Base-by-base conservation (phyloP, 495 filamentous ascomycete species). In the Penicillium ochrochloron region DNA sequence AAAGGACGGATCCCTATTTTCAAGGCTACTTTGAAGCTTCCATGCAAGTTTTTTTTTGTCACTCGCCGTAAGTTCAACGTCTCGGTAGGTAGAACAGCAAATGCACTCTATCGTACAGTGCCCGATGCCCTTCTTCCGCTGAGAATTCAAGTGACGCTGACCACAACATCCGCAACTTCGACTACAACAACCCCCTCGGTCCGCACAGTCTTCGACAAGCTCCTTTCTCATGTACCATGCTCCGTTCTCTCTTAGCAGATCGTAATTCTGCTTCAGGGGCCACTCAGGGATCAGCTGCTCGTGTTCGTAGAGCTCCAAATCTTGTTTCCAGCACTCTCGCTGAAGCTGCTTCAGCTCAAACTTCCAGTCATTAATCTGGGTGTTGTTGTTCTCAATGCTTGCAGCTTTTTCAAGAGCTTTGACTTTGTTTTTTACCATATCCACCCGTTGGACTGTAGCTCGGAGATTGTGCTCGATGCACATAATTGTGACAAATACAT, bases 101-200 rank as follows among this genome's bases (percentile, higher is more conserved):
- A 31, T n/a, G 25, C 63, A 66, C 17, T 35, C 34, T 0, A 21
- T 0, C 12, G 63, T 66, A 21, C 63, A 66, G 42, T 61, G 51
- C 7, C 63, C 63, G 5, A 51, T 41, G 11, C 63, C 59, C 27
- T 53, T 61, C 23, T 21, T 33, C 25, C 17, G 31, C 23, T 51
- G 21, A 5, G 17, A 14, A 19, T 19, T 2, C 27, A 39, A 39
- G 35, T 21, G 21, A 19, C 59, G 53, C 10, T 41, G 21, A 23
- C 35, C 23, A 37, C 64, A 66, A 25, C 64, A 66, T 34, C 64
- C 64, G 29, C 63, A 65, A 15, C 51, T 39, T 50, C 57, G 27
- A 31, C 51, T 35, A 27, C 63, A 65, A 21, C 63, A 61, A 5
- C 57, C 63, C 17, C 63, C 63, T 11, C 27, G 25, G 7, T 23